phyloP scores from a whole-genome alignment of 345 rosid genomes.

The Euphorbia peplus region DNA sequence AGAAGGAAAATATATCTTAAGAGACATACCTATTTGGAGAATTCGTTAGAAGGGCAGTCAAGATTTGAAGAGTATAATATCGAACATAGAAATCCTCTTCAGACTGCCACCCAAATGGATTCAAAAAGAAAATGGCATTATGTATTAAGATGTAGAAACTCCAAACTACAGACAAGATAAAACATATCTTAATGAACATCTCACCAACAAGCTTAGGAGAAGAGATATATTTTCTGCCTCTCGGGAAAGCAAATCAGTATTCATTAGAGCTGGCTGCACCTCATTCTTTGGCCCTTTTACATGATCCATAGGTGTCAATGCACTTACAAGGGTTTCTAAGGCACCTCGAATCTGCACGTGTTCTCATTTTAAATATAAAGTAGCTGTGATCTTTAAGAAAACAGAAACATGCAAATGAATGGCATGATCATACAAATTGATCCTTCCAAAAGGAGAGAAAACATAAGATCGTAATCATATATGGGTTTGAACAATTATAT shows the following conservation, averaged over 20 bases:
- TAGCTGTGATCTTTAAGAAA: not conserved
- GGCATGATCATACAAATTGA: not conserved
- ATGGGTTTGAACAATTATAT: not conserved
- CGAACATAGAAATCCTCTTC: constrained; percentile 97
- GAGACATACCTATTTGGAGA: constrained; percentile 77
- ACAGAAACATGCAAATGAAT: not conserved
- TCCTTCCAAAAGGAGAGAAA: not conserved
- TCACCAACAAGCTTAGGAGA: constrained; percentile 89
- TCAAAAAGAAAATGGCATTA: not conserved
- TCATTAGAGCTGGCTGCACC: constrained; percentile 89
- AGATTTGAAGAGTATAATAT: constrained; percentile 88
- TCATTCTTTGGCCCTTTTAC: constrained; percentile 68
- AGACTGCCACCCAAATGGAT: constrained; percentile 44
- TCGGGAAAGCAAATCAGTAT: constrained; percentile 87
- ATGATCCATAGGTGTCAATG: constrained; percentile 83
- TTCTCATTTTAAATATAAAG: not conserved
- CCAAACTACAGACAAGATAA: not conserved
- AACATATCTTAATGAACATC: constrained; percentile 16
- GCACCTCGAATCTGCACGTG: constrained; percentile 80
- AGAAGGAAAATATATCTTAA: constrained; percentile 10
- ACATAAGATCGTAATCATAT: not conserved
- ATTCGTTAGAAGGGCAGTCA: constrained; percentile 91
- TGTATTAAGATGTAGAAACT: not conserved
- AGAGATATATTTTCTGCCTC: constrained; percentile 94
- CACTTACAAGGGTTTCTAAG: constrained; percentile 88